Percentiles rank a stretch among this genome's conserved stretches.
Conservation (phyloP, 2,329 filamentous ascomycete genomes). For the Ophiocordyceps australis region DNA sequence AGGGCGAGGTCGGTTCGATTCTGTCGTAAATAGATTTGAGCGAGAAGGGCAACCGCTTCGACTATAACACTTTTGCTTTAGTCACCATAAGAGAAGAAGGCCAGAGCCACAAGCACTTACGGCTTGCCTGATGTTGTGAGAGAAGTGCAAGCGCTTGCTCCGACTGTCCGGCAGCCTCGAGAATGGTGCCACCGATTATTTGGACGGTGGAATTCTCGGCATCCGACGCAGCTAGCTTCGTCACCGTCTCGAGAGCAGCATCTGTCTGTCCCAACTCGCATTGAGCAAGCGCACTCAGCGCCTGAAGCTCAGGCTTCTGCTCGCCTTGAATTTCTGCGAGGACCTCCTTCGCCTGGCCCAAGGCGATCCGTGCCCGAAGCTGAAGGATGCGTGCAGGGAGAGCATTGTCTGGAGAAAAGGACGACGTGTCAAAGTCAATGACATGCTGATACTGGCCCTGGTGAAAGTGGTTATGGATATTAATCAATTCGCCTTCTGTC, state of each 20-base stretch:
- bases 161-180: constrained; percentile 64
- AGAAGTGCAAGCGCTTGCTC: constrained; percentile 72
- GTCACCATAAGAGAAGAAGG: no score
- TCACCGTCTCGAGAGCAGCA: constrained; percentile 41
- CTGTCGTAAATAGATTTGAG: constrained; percentile 82
- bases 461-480: constrained; percentile 53
- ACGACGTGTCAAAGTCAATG: constrained; percentile 65
- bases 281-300: constrained; percentile 60
- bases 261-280: constrained; percentile 40
- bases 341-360: constrained; percentile 61
- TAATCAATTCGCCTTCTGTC: constrained; percentile 52
- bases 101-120: no score
- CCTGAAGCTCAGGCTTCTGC: constrained; percentile 54
- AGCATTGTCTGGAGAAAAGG: constrained; percentile 62
- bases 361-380: constrained; percentile 67
- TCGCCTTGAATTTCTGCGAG: constrained; percentile 47
- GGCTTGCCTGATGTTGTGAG: constrained; percentile 68
- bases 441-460: constrained; percentile 77
- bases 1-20: constrained; percentile 81
- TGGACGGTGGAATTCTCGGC: constrained; percentile 68
- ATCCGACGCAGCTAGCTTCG: constrained; percentile 48
- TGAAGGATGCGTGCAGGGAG: constrained; percentile 61
- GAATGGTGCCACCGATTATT: constrained; percentile 61
- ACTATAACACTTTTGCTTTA: constrained; percentile 20
- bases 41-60: constrained; percentile 67